These are phyloP conservation scores for Neurospora discreta DNA, from an alignment of 495 filamentous ascomycete species.

Conservation along the genomic window DNA sequence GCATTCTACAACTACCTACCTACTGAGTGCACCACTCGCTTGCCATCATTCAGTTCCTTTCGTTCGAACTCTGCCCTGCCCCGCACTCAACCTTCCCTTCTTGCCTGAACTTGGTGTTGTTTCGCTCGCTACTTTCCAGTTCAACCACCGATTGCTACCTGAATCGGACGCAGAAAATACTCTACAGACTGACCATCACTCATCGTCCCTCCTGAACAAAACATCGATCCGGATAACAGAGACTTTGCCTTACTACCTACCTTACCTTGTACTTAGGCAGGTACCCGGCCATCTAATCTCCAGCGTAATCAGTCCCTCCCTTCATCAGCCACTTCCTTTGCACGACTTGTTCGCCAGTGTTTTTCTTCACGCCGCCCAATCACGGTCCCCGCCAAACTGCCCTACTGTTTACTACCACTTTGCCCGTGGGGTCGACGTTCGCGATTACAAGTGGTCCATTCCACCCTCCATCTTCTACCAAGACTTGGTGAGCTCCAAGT, in stretches of 20 bases:
- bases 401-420: background rate
- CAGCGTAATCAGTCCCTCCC: background rate
- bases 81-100: background rate
- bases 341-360: background rate
- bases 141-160: background rate
- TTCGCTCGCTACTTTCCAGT: background rate
- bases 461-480: background rate
- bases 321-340: background rate
- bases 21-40: background rate
- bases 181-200: background rate
- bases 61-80: background rate
- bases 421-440: background rate
- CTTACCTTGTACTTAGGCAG: background rate
- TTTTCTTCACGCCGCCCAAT: background rate
- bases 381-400: background rate
- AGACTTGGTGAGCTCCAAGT: slow-evolving; percentile 4
- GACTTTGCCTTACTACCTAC: background rate
- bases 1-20: no score
- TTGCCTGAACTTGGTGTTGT: background rate
- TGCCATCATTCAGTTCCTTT: background rate
- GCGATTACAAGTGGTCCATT: background rate
- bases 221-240: background rate
- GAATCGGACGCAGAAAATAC: background rate
- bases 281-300: background rate
- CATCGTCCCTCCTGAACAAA: background rate